phyloP scores from a whole-genome alignment of 2,329 filamentous ascomycete species.

The Mycocentrospora acerina region DNA sequence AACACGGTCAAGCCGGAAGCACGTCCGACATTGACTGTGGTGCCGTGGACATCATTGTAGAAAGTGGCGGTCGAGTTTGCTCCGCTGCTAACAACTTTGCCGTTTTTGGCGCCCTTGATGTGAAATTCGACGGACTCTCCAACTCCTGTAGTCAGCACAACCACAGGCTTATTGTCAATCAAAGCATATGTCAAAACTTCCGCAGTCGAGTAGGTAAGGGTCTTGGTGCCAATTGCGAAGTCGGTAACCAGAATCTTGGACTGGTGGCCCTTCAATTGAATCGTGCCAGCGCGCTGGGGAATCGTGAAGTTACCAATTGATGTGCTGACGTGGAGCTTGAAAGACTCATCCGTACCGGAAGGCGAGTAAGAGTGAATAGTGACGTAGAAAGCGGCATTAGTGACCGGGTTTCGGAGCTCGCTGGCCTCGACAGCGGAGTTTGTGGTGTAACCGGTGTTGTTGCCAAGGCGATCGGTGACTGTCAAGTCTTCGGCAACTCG shows the following conservation, averaged over 20 bases:
- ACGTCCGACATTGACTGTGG: conserved; percentile 34
- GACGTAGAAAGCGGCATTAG: conserved; percentile 60
- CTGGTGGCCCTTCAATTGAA: conserved; percentile 61
- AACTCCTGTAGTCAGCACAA: conserved; percentile 43
- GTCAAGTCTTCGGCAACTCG: conserved; percentile 59
- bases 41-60: conserved; percentile 41
- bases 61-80: conserved; percentile 48
- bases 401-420: conserved; percentile 61
- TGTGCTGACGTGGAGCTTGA: conserved; percentile 58
- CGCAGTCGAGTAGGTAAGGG: conserved; percentile 55
- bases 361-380: conserved; percentile 58
- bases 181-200: conserved; percentile 52
- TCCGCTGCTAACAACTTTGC: conserved; percentile 42
- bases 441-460: conserved; percentile 54
- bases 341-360: conserved; percentile 53
- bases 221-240: conserved; percentile 57
- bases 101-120: conserved; percentile 40
- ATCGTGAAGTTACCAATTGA: conserved; percentile 57
- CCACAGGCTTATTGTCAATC: conserved; percentile 38
- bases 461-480: conserved; percentile 53
- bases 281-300: conserved; percentile 51
- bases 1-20: conserved; percentile 37
- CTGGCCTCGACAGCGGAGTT: conserved; percentile 56
- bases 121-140: conserved; percentile 47
- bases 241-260: conserved; percentile 64